A percentile compares a stretch with the other conserved stretches of the same genome.
phyloP scores from a whole-genome alignment of 441 rosid genomes.

The Macaranga tanarius region DNA sequence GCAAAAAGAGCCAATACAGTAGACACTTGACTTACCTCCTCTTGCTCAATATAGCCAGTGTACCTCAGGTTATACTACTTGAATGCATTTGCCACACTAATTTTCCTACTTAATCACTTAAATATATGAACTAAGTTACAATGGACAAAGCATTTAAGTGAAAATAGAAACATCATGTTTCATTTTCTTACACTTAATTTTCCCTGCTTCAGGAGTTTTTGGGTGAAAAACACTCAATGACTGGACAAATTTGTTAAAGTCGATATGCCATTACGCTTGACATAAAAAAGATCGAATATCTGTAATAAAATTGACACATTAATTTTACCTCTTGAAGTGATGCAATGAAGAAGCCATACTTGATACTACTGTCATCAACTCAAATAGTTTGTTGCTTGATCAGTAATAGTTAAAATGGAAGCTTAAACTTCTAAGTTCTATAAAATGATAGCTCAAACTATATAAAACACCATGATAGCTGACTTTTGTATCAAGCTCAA shows the following conservation, averaged over 20 bases:
- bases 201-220: conserved; percentile 6
- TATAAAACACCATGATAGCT: too few species aligned
- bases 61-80: conserved; percentile 7
- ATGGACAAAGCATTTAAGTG: background rate
- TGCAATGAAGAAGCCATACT: too few species aligned
- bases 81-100: conserved; percentile 7
- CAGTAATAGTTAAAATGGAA: too few species aligned
- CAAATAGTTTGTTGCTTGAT: too few species aligned
- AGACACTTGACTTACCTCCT: background rate
- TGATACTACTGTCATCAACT: too few species aligned
- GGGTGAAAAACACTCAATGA: conserved; percentile 10
- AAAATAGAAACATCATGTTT: background rate
- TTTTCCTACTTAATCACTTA: background rate
- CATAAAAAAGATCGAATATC: conserved; percentile 12
- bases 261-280: background rate
- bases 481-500: too few species aligned
- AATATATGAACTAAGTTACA: background rate
- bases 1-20: background rate
- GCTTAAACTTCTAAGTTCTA: too few species aligned
- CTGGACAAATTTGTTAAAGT: conserved; percentile 2
- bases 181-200: conserved; percentile 1
- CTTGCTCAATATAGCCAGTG: conserved; percentile 7
- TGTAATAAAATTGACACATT: background rate
- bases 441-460: too few species aligned
- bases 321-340: too few species aligned